These are phyloP conservation scores for Ascochyta rabiei DNA, from an alignment of 2,329 filamentous ascomycete genomes.

Conservation along the genomic window DNA sequence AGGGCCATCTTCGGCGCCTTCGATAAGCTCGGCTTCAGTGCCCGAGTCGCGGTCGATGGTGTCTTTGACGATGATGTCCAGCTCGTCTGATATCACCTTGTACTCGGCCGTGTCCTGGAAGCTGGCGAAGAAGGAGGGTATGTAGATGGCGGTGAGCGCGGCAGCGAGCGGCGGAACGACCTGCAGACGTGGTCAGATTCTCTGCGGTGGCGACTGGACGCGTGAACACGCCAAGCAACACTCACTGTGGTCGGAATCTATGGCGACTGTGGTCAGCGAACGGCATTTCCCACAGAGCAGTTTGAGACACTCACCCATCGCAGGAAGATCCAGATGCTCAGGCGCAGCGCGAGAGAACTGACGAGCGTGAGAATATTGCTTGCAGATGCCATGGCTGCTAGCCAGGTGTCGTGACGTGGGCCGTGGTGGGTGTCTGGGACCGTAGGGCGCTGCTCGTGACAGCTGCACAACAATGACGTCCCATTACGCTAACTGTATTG, in stretches of 20 bases:
- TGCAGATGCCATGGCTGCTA: constrained; percentile 40
- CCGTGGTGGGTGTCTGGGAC: constrained; percentile 8
- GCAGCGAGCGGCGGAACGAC: constrained; percentile 58
- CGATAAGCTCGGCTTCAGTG: constrained; percentile 44
- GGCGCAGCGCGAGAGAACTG: constrained; percentile 59
- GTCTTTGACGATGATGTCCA: constrained; percentile 57
- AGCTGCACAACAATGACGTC: constrained; percentile 9
- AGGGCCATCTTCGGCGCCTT: constrained; percentile 48
- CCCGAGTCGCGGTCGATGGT: constrained; percentile 42
- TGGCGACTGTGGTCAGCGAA: constrained; percentile 5
- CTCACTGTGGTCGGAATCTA: constrained; percentile 44
- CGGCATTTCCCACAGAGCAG: background rate
- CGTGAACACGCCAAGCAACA: background rate
- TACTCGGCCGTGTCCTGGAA: constrained; percentile 64
- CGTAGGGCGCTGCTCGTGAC: background rate
- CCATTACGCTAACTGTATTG: background rate
- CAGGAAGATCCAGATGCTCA: constrained; percentile 63
- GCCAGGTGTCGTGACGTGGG: constrained; percentile 14
- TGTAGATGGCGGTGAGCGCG: constrained; percentile 69
- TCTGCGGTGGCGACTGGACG: background rate
- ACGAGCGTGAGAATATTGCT: constrained; percentile 44
- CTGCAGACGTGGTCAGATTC: constrained; percentile 14
- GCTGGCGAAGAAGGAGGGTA: constrained; percentile 66
- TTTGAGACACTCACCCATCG: constrained; percentile 60
- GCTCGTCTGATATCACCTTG: constrained; percentile 63